Percentiles rank a stretch among this genome's conserved stretches.
Conservation (phyloP, 441 rosid genomes). For the Erysimum pusillum region DNA sequence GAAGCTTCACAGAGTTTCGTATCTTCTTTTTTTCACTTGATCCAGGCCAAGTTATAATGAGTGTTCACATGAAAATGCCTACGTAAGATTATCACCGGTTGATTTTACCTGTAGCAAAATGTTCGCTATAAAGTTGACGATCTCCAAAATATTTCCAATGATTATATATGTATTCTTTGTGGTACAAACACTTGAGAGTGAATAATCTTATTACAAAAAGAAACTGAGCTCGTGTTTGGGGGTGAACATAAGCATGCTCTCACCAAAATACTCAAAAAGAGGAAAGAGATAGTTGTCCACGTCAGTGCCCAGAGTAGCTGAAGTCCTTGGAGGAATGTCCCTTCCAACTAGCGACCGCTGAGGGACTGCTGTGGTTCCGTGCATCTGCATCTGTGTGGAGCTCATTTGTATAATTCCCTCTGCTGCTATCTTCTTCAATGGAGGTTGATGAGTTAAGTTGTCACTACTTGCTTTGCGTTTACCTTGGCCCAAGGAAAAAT, state of each 20-base stretch:
- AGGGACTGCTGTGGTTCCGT: slow-evolving; percentile 43
- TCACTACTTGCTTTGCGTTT: slow-evolving; percentile 63
- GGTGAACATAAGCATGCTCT: slow-evolving; percentile 61
- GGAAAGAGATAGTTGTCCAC: slow-evolving; percentile 55
- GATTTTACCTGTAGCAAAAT: not conserved
- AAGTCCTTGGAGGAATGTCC: slow-evolving; percentile 46
- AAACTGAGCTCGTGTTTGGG: slow-evolving; percentile 66
- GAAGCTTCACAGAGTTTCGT: slow-evolving; percentile 87
- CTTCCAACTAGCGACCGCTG: slow-evolving; percentile 50
- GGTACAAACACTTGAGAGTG: slow-evolving; percentile 7
- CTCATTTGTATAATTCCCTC: slow-evolving; percentile 59
- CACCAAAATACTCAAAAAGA: slow-evolving; percentile 62
- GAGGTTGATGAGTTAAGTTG: slow-evolving; percentile 59
- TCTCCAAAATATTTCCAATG: not conserved
- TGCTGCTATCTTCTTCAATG: slow-evolving; percentile 55
- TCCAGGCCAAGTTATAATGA: slow-evolving; percentile 9
- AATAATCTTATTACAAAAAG: slow-evolving; percentile 59
- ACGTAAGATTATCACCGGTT: slow-evolving; percentile 9
- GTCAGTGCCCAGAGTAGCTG: slow-evolving; percentile 49
- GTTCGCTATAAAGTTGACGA: not conserved
- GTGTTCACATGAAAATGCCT: slow-evolving; percentile 4
- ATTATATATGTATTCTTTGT: slow-evolving; percentile 4
- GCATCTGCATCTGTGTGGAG: slow-evolving; percentile 58
- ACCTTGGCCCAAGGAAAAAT: slow-evolving; percentile 46
- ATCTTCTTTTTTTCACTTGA: slow-evolving; percentile 83